These are phyloP conservation scores for Annona squamosa DNA, from an alignment of 164 flowering plant genomes.

Conservation along the genomic window DNA sequence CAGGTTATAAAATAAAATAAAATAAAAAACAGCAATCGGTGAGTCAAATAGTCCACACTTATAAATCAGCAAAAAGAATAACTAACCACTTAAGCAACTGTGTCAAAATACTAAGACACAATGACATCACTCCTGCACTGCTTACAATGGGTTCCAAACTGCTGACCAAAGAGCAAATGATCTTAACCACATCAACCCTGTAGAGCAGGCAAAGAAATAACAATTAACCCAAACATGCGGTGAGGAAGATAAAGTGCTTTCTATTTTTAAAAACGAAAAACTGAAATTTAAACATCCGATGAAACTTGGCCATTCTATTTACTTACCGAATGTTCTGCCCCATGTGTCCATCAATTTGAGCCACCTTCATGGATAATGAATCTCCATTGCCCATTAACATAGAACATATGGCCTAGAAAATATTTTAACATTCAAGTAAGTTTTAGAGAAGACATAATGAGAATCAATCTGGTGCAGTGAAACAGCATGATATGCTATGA, in stretches of 20 bases:
- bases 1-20: no score
- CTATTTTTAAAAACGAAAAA: background rate
- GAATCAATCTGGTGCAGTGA: conserved; percentile 2
- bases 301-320: background rate
- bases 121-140: conserved; percentile 50
- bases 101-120: conserved; percentile 56
- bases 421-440: background rate
- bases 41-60: no score
- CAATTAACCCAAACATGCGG: background rate
- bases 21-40: no score
- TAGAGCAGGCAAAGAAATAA: conserved; percentile 9
- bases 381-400: conserved; percentile 48
- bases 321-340: conserved; percentile 42
- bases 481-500: background rate
- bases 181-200: conserved; percentile 63
- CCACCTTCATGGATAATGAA: conserved; percentile 30
- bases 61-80: background rate
- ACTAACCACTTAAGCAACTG: conserved; percentile 70
- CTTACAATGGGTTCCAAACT: conserved; percentile 34
- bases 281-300: conserved; percentile 3
- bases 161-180: conserved; percentile 55
- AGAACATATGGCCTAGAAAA: conserved; percentile 54
- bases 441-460: background rate
- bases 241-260: background rate
- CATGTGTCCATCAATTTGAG: conserved; percentile 23